Evolutionary conservation across 495 filamentous ascomycete species (phyloP).

Genomic region (Xylaria grammica): DNA sequence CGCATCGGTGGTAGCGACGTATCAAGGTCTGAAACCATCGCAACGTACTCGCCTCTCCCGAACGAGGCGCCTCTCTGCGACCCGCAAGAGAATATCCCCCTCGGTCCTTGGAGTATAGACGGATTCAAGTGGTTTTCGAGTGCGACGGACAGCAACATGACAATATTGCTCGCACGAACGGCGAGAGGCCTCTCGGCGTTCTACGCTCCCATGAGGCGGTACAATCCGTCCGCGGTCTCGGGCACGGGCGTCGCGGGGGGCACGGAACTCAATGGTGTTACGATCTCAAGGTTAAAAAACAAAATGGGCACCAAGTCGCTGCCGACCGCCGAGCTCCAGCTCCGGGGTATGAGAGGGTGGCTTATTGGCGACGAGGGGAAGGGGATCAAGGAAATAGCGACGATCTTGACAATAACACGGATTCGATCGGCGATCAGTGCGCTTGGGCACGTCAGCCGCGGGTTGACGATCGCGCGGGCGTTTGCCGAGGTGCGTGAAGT

Average conservation of each 20-base stretch:
- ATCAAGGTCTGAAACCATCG: constrained; percentile 70
- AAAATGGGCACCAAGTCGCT: constrained; percentile 70
- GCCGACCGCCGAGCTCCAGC: constrained; percentile 69
- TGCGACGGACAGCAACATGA: constrained; percentile 69
- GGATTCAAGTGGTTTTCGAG: constrained; percentile 78
- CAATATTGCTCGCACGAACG: constrained; percentile 63
- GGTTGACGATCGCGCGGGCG: constrained; percentile 62
- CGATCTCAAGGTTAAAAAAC: constrained; percentile 66
- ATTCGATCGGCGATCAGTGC: constrained; percentile 63
- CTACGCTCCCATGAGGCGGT: constrained; percentile 60
- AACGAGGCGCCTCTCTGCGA: constrained; percentile 10
- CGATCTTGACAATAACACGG: constrained; percentile 69
- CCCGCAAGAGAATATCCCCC: constrained; percentile 16
- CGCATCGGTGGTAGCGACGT: constrained; percentile 77
- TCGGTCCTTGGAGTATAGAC: constrained; percentile 53
- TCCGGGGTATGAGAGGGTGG: constrained; percentile 63
- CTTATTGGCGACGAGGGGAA: constrained; percentile 63
- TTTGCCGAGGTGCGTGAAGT: constrained; percentile 46
- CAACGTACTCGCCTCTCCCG: constrained; percentile 26
- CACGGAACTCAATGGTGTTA: constrained; percentile 62
- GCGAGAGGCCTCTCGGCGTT: constrained; percentile 64
- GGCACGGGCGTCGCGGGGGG: not conserved
- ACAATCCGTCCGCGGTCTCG: constrained; percentile 18
- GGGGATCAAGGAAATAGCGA: constrained; percentile 64
- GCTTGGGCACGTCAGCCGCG: constrained; percentile 60